A percentile compares a stretch with the other conserved stretches of the same genome.
phyloP scores from a whole-genome alignment of 306 rosid species.

The Glycine soja region DNA sequence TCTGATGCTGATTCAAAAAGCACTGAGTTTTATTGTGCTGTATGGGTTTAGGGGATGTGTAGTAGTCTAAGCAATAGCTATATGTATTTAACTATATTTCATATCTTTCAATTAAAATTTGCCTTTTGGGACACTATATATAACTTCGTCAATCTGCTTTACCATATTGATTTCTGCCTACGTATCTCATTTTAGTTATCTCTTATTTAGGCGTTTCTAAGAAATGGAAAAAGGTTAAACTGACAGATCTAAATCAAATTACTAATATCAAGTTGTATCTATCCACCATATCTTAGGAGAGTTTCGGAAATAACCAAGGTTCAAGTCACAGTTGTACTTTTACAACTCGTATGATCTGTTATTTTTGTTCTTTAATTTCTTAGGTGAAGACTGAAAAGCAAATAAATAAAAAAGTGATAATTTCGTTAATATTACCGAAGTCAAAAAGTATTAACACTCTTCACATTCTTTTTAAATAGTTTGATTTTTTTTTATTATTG shows the following conservation, averaged over 20 bases:
- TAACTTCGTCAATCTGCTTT: background rate
- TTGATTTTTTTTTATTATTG: too few relatives aligned
- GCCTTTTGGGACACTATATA: background rate
- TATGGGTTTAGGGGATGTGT: slow-evolving; percentile 48
- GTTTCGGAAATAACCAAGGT: background rate
- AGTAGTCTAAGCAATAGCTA: slow-evolving; percentile 44
- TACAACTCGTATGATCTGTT: background rate
- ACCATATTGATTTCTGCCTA: background rate
- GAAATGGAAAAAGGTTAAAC: background rate
- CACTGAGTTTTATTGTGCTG: slow-evolving; percentile 51
- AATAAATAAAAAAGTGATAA: background rate
- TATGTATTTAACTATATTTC: slow-evolving; percentile 18
- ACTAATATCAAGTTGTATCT: background rate
- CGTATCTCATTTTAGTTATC: background rate
- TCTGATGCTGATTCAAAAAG: slow-evolving; percentile 46
- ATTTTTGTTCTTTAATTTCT: background rate
- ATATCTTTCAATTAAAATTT: slow-evolving; percentile 24
- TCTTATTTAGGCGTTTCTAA: background rate
- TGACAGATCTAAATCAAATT: background rate
- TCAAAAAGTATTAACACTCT: background rate
- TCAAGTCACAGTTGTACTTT: background rate
- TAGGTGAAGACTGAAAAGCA: background rate
- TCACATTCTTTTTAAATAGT: background rate
- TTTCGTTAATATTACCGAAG: too few relatives aligned
- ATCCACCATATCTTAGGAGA: background rate